Base-by-base conservation (phyloP, 176 grass and related monocot genomes). In the Calamus simplicifolius region DNA sequence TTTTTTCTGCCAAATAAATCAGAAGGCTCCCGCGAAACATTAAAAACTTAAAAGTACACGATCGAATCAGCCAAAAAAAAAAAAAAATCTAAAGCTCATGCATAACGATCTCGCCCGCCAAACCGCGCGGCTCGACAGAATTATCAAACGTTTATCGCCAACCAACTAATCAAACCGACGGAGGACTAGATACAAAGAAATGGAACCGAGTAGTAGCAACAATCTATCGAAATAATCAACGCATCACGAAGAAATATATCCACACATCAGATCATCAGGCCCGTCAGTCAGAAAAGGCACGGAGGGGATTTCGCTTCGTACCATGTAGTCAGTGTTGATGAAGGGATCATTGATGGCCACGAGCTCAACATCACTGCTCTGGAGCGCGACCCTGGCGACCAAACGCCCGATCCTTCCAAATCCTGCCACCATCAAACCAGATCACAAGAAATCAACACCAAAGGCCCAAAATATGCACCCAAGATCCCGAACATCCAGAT, bases 371-470 rank as follows among this genome's bases (percentile, higher is more conserved):
- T 87, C 84, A 23, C 70, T 74, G 61, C 84, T 87, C 70, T 82
- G 84, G 18, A 87, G 84, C 3, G 79, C 84, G 43, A 87, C 84
- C 66, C 84, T 74, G 25, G 84, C 84, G 27, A 87, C 84, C 38
- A 87, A 75, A 66, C 84, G 77, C 51, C 84, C 79, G 74, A 87
- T 87, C 70, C 84, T 87, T 63, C 84, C 84, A 67, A 87, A 87
- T 28, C 84, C 84, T 86, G 71, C 50, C 8, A 43, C 35, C 35
- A 43, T 13, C 35, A 43, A 43, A 43, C 35, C 35, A 43, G 35
- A 43, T 43, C 35, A 12, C 8, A 12, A 43, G 35, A 43, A 43
- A 43, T 43, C 35, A 43, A 43, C 8, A 43, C 25, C 27, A 4
- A 15, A 57, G 62, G 1, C 64, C 58, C 35, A 29, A 1, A 16